Percentiles rank a stretch among this genome's conserved stretches.
phyloP scores from a whole-genome alignment of 345 rosid species.

The Dimocarpus longan region DNA sequence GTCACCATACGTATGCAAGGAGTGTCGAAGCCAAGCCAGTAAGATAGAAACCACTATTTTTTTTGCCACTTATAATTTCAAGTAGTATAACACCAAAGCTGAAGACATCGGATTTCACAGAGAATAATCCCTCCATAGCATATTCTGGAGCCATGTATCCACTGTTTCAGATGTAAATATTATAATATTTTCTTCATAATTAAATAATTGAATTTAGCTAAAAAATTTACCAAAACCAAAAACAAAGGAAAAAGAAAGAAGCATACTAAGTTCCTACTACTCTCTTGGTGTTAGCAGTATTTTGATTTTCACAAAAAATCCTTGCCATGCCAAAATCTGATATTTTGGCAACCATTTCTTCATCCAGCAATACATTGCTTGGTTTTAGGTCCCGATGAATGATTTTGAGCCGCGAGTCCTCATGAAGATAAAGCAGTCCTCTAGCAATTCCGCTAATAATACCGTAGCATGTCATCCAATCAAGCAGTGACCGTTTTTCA shows the following conservation, averaged over 20 bases:
- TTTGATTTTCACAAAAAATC: slow-evolving; percentile 27
- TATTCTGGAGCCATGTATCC: slow-evolving; percentile 55
- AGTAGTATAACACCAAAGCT: slow-evolving; percentile 51
- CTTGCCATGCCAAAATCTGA: slow-evolving; percentile 54
- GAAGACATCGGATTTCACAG: slow-evolving; percentile 47
- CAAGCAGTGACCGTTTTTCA: slow-evolving; percentile 23
- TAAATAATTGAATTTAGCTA: background rate
- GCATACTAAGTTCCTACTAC: slow-evolving; percentile 43
- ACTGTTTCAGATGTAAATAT: slow-evolving; percentile 24
- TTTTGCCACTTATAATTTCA: slow-evolving; percentile 45
- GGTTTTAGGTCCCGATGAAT: slow-evolving; percentile 55
- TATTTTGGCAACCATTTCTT: slow-evolving; percentile 48
- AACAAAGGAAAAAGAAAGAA: background rate
- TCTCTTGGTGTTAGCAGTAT: slow-evolving; percentile 28
- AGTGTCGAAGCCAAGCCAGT: slow-evolving; percentile 31
- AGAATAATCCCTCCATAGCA: slow-evolving; percentile 42
- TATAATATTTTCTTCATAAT: background rate
- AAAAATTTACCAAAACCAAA: background rate
- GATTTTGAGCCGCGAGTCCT: slow-evolving; percentile 49
- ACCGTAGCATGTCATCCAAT: slow-evolving; percentile 40
- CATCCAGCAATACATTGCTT: slow-evolving; percentile 45
- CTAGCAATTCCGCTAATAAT: slow-evolving; percentile 45
- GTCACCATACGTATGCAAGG: slow-evolving; percentile 15
- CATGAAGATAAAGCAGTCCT: slow-evolving; percentile 53
- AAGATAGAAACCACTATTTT: slow-evolving; percentile 24